Evolutionary conservation across 768 basidiomycete genomes (phyloP).

Genomic region (Tubosaeta brunneosetosa): DNA sequence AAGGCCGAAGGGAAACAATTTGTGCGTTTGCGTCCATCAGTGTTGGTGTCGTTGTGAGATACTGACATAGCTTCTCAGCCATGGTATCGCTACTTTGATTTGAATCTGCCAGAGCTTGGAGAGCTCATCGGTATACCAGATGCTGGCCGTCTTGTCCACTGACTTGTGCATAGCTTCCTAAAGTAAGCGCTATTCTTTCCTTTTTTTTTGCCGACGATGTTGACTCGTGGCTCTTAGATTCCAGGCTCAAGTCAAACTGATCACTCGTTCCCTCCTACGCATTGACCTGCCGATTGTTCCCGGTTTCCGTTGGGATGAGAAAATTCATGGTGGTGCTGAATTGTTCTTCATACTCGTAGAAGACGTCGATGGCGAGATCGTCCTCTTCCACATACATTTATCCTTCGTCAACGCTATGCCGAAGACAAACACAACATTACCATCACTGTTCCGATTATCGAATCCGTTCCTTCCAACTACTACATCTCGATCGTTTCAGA

Average conservation of each 20-base stretch:
- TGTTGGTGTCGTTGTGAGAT: background rate
- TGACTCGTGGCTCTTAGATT: conserved; percentile 41
- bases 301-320: conserved; percentile 99
- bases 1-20: conserved; percentile 98
- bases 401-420: conserved; percentile 87
- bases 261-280: conserved; percentile 87
- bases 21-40: conserved; percentile 46
- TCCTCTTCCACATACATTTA: conserved; percentile 91
- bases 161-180: conserved; percentile 91
- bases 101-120: conserved; percentile 87
- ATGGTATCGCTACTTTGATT: conserved; percentile 96
- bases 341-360: conserved; percentile 93
- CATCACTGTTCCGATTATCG: conserved; percentile 93
- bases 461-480: conserved; percentile 97
- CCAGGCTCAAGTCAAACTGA: conserved; percentile 94
- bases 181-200: conserved; percentile 46
- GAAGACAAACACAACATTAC: conserved; percentile 94
- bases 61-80: conserved; percentile 42
- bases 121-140: conserved; percentile 93
- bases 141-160: conserved; percentile 86
- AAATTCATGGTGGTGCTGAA: conserved; percentile 83
- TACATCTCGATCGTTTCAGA: conserved; percentile 94
- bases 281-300: conserved; percentile 92
- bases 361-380: conserved; percentile 94
- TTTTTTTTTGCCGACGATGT: background rate